Conservation (phyloP, 306 rosid genomes). For the Astragalus membranaceus region DNA sequence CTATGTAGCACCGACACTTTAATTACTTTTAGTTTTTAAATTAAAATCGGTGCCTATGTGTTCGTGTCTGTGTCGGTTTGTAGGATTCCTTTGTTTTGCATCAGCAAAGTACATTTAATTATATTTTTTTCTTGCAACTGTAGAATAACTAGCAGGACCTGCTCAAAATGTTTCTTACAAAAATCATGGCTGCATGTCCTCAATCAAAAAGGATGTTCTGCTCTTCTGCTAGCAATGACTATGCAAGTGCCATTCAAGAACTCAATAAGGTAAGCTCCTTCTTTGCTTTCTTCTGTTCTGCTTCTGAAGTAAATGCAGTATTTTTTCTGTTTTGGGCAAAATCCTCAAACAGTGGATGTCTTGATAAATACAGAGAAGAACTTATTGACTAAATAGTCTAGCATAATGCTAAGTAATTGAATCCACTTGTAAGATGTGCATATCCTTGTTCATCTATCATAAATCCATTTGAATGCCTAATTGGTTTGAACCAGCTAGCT, state of each 20-base stretch:
- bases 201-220: slow-evolving; percentile 49
- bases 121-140: slow-evolving; percentile 1
- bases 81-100: too few species aligned
- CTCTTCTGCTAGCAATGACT: slow-evolving; percentile 40
- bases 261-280: slow-evolving; percentile 55
- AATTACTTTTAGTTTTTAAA: too few species aligned
- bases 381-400: neutral
- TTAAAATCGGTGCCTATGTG: too few species aligned
- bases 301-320: neutral
- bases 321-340: neutral
- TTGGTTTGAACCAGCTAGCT: neutral
- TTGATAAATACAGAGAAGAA: neutral
- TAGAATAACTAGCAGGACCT: neutral
- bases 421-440: neutral
- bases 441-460: neutral
- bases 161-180: slow-evolving; percentile 51
- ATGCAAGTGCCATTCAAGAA: slow-evolving; percentile 50
- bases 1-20: too few species aligned
- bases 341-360: neutral
- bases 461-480: neutral
- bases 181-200: slow-evolving; percentile 41
- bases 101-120: neutral
- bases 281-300: neutral
- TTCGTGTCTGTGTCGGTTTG: too few species aligned
- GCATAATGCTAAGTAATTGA: neutral